Evolutionary conservation across 1,284 basidiomycete species (phyloP), one percentile per base, ranked within the genome.

Genomic region (Fomitopsis palustris): DNA sequence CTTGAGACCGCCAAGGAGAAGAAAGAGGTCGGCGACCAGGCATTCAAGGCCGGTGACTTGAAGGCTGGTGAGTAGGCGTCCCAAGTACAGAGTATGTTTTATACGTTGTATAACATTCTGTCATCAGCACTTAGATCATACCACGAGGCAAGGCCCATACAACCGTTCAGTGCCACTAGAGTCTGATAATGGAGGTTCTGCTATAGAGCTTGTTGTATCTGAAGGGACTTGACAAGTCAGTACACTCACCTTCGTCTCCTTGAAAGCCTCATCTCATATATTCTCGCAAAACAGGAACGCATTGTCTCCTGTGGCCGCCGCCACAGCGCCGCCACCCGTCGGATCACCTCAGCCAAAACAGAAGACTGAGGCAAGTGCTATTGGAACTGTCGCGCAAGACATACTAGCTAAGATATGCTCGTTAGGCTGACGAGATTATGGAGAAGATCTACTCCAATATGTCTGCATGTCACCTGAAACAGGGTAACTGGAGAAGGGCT

Each of bases 401-500:
- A 19, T 58, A 23, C 29, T 47, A 23, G 16, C 43, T 38, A 38
- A 29, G 53, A 16, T n/a, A 23, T 29, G 27, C 38, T 23, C 52
- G 7, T 21, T 27, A 93, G 91, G 78, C 84, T 14, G 90, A 93
- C 69, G 77, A 85, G 21, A 78, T 91, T 45, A 70, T 90, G 27
- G 90, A 89, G 72, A 93, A 90, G 75, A 84, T 92, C 43, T 90
- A 93, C 64, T 81, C 86, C 4, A 93, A 92, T 60, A 88, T 90
- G 87, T 82, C 86, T 3, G 88, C 88, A 4, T 91, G 88, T 65
- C 88, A 93, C 69, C 74, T 93, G 64, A 92, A 89, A 73, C 82
- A 82, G 52, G 74, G 78, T 53, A 93, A 91, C 68, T 93, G 87
- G 86, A 82, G 84, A 67, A 83, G 91, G 12, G 87, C 85, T 0